Conservation (phyloP, 495 filamentous ascomycete genomes). For the Penicillium lividum region DNA sequence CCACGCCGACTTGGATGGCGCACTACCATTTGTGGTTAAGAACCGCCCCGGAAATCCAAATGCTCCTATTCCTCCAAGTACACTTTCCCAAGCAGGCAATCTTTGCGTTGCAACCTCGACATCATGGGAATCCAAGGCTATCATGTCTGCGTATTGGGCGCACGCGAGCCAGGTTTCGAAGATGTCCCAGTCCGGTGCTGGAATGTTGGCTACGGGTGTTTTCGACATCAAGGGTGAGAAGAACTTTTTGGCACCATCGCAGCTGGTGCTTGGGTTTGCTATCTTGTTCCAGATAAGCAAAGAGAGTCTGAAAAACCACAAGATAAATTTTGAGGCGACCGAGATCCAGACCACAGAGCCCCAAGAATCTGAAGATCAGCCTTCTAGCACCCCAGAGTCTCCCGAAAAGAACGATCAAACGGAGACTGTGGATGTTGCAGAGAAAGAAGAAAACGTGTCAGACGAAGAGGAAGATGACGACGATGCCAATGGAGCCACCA, state of each 20-base stretch:
- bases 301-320: slow-evolving; percentile 78
- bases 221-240: slow-evolving; percentile 84
- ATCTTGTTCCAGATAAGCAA: slow-evolving; percentile 88
- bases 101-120: slow-evolving; percentile 78
- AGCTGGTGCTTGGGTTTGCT: slow-evolving; percentile 82
- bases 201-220: slow-evolving; percentile 66
- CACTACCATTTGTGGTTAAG: slow-evolving; percentile 79
- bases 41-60: slow-evolving; percentile 73
- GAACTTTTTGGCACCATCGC: slow-evolving; percentile 86
- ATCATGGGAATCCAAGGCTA: slow-evolving; percentile 94
- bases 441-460: slow-evolving; percentile 21
- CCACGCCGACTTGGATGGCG: slow-evolving; percentile 86
- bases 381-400: slow-evolving; percentile 1
- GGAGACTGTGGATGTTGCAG: slow-evolving; percentile 9
- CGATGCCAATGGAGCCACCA: slow-evolving; percentile 18
- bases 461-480: slow-evolving; percentile 34
- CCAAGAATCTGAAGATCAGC: slow-evolving; percentile 2
- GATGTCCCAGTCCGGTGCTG: slow-evolving; percentile 71
- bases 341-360: slow-evolving; percentile 9
- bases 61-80: slow-evolving; percentile 87
- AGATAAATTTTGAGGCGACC: slow-evolving; percentile 58
- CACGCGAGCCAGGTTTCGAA: slow-evolving; percentile 85
- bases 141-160: slow-evolving; percentile 95
- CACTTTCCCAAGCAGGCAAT: slow-evolving; percentile 84
- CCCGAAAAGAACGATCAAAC: slow-evolving; percentile 6